Percentiles rank a stretch among this genome's conserved stretches.
phyloP scores from a whole-genome alignment of 345 rosid genomes.

The Acer campestre region DNA sequence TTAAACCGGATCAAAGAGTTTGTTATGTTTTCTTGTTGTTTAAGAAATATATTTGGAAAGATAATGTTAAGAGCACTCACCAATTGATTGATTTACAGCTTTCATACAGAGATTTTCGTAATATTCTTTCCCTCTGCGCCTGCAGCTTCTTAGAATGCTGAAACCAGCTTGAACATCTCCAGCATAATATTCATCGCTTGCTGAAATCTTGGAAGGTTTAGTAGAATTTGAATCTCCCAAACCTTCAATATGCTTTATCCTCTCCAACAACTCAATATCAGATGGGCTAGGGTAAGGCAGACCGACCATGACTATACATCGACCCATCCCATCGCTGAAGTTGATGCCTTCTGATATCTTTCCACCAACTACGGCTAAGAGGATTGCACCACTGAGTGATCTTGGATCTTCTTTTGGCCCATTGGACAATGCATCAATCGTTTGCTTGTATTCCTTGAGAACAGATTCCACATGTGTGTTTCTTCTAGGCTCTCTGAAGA shows the following conservation, averaged over 20 bases:
- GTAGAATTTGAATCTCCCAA: conserved; percentile 51
- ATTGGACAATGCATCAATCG: conserved; percentile 40
- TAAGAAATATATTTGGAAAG: background rate
- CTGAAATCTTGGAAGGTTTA: conserved; percentile 32
- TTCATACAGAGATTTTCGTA: conserved; percentile 98
- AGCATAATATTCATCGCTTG: conserved; percentile 43
- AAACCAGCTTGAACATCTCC: conserved; percentile 68
- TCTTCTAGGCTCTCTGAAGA: conserved; percentile 89
- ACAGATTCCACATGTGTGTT: conserved; percentile 64
- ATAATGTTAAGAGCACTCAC: conserved; percentile 37
- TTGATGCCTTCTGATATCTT: conserved; percentile 99
- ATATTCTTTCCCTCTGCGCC: conserved; percentile 78
- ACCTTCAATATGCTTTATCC: conserved; percentile 84
- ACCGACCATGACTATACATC: conserved; percentile 97
- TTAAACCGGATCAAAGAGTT: conserved; percentile 3
- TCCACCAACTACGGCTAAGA: conserved; percentile 93
- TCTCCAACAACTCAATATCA: conserved; percentile 81
- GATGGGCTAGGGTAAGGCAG: conserved; percentile 90
- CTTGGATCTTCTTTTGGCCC: conserved; percentile 28
- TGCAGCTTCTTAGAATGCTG: conserved; percentile 72
- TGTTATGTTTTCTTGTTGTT: background rate
- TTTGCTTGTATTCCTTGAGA: conserved; percentile 81
- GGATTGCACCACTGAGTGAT: conserved; percentile 68
- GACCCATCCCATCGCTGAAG: conserved; percentile 94
- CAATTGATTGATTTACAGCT: conserved; percentile 94